These are phyloP conservation scores for Scenedesmus sp. DNA, from an alignment of 163 green algal species.

Conservation along the genomic window DNA sequence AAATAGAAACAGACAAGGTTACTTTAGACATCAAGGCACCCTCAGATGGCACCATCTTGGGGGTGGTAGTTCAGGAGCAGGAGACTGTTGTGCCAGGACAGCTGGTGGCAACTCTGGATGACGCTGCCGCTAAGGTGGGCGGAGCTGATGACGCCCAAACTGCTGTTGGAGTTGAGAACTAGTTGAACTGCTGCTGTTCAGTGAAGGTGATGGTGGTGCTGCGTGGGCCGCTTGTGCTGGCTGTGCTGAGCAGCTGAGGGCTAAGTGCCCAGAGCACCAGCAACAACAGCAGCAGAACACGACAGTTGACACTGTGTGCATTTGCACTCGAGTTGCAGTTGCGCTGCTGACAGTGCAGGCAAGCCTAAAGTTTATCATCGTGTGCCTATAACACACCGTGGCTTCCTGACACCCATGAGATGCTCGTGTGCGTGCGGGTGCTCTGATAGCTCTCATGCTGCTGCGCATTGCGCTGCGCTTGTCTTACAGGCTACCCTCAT, in stretches of 20 bases:
- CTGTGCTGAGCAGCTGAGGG: background rate
- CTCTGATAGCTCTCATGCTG: background rate
- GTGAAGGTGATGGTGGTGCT: no score
- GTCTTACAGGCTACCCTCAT: slow-evolving; percentile 22
- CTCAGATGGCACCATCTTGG: slow-evolving; percentile 73
- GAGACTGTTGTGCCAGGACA: slow-evolving; percentile 89
- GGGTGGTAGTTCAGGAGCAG: slow-evolving; percentile 78
- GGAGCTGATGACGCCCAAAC: background rate
- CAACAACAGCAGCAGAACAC: background rate
- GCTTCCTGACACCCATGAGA: no score
- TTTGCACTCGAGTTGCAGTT: background rate
- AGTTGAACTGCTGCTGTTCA: no score
- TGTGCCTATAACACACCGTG: no score
- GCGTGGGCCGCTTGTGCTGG: no score
- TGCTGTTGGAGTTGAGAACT: no score
- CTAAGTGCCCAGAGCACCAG: background rate
- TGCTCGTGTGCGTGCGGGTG: background rate
- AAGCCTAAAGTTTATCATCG: no score
- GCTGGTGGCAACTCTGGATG: slow-evolving; percentile 76
- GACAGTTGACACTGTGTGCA: background rate
- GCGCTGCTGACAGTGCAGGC: background rate
- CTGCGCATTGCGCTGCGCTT: background rate
- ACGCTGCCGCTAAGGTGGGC: slow-evolving; percentile 42
- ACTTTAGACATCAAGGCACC: slow-evolving; percentile 91
- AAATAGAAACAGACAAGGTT: slow-evolving; percentile 97